A percentile compares a stretch with the other conserved stretches of the same genome.
These are phyloP conservation scores for Pinus albicaulis DNA, from an alignment of 75 land plant species.

Conservation along the genomic window DNA sequence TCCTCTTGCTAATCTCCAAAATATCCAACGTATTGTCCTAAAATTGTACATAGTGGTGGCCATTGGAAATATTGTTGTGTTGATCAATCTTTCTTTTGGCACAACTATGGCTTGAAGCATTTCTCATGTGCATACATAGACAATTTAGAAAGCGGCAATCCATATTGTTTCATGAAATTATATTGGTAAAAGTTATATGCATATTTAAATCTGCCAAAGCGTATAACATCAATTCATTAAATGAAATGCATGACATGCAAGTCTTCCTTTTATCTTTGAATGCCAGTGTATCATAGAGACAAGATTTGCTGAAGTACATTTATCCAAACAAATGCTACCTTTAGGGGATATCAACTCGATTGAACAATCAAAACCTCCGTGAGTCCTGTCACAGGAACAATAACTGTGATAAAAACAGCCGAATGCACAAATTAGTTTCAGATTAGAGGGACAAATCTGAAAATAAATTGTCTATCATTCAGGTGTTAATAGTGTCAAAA, in stretches of 20 bases:
- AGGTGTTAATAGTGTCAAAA: background rate
- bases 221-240: background rate
- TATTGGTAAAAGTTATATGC: background rate
- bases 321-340: constrained; percentile 39
- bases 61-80: background rate
- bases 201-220: background rate
- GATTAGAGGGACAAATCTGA: background rate
- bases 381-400: constrained; percentile 76
- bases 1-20: background rate
- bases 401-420: constrained; percentile 39
- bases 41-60: background rate
- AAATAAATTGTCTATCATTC: background rate
- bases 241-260: background rate
- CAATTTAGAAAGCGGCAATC: background rate
- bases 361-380: constrained; percentile 93
- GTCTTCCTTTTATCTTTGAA: background rate
- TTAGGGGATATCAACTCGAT: constrained; percentile 44
- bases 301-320: background rate
- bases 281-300: background rate
- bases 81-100: background rate
- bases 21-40: background rate
- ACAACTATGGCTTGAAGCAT: background rate
- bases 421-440: background rate
- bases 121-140: background rate
- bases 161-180: background rate